These are phyloP conservation scores for Verticillium dahliae DNA, from an alignment of 2,329 filamentous ascomycete species.

Conservation along the genomic window DNA sequence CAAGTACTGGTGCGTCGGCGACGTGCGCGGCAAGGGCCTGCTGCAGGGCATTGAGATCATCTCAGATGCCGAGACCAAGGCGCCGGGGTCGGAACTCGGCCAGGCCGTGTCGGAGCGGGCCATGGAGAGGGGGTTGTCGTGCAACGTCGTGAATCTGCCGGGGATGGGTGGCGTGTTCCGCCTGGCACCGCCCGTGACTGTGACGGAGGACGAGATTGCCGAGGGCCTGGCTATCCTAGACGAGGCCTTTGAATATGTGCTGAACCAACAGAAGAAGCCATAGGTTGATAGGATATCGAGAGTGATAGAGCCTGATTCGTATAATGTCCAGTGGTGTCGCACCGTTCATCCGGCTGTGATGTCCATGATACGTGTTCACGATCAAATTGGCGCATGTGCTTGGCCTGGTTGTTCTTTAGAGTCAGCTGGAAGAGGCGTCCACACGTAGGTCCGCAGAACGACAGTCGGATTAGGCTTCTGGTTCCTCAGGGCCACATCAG, in stretches of 20 bases:
- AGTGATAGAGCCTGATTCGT: no score
- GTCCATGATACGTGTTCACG: no score
- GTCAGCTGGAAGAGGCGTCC: no score
- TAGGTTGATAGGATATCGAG: background rate
- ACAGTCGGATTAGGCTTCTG: no score
- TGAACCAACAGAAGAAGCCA: slow-evolving; percentile 5
- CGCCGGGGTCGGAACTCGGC: slow-evolving; percentile 34
- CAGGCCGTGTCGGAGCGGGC: slow-evolving; percentile 34
- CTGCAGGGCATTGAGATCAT: slow-evolving; percentile 46
- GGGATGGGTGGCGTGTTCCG: slow-evolving; percentile 44
- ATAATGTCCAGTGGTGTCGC: no score
- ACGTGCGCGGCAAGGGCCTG: slow-evolving; percentile 43
- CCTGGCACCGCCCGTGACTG: slow-evolving; percentile 43
- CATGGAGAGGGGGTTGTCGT: slow-evolving; percentile 38
- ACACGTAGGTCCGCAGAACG: no score
- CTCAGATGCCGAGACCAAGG: slow-evolving; percentile 32
- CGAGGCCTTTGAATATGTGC: slow-evolving; percentile 32
- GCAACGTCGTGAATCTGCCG: slow-evolving; percentile 38
- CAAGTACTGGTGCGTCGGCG: slow-evolving; percentile 45
- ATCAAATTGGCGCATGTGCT: no score
- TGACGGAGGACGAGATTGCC: slow-evolving; percentile 34
- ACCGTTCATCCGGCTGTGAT: no score
- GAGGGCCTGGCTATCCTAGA: slow-evolving; percentile 43
- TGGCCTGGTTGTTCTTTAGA: no score
- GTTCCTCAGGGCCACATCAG: background rate